A percentile compares a stretch with the other conserved stretches of the same genome.
Evolutionary conservation across 768 basidiomycete genomes (phyloP).

Genomic region (Gymnopilus dilepis): DNA sequence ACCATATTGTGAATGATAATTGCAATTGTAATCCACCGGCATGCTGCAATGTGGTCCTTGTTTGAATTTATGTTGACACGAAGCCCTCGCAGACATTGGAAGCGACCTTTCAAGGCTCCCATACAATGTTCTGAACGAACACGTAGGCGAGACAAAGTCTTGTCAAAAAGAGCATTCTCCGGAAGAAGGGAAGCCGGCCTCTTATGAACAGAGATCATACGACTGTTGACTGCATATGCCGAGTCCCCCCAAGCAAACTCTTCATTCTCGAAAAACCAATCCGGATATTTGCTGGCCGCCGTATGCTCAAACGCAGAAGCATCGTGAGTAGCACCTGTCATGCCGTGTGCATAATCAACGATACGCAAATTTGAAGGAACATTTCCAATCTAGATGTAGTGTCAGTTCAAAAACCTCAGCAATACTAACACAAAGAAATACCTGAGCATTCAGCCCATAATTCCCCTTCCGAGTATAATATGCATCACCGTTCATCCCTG

Average conservation of each 20-base stretch:
- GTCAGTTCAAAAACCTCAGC: too few species aligned
- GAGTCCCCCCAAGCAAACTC: constrained; percentile 34
- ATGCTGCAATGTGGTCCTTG: constrained; percentile 30
- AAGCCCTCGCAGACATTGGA: constrained; percentile 36
- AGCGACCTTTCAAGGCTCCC: constrained; percentile 40
- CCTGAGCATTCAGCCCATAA: constrained; percentile 43
- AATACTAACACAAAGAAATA: constrained; percentile 3
- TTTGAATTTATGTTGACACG: constrained; percentile 35
- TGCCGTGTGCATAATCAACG: constrained; percentile 37
- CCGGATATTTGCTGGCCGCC: constrained; percentile 27
- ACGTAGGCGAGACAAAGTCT: constrained; percentile 30
- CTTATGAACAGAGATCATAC: constrained; percentile 31
- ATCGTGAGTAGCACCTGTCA: constrained; percentile 41
- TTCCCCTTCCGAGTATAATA: constrained; percentile 41
- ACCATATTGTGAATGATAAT: constrained; percentile 28
- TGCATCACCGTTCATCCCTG: constrained; percentile 36
- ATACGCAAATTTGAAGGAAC: constrained; percentile 34
- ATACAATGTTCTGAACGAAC: constrained; percentile 44
- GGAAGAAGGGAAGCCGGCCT: constrained; percentile 32
- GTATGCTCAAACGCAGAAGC: constrained; percentile 38
- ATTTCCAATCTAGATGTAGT: constrained; percentile 37
- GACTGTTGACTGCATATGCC: constrained; percentile 17
- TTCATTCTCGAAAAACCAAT: constrained; percentile 31
- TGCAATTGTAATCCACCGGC: constrained; percentile 35
- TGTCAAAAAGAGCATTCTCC: constrained; percentile 35